phyloP scores from a whole-genome alignment of 2,329 filamentous ascomycete genomes.

The Fusarium buxicola region DNA sequence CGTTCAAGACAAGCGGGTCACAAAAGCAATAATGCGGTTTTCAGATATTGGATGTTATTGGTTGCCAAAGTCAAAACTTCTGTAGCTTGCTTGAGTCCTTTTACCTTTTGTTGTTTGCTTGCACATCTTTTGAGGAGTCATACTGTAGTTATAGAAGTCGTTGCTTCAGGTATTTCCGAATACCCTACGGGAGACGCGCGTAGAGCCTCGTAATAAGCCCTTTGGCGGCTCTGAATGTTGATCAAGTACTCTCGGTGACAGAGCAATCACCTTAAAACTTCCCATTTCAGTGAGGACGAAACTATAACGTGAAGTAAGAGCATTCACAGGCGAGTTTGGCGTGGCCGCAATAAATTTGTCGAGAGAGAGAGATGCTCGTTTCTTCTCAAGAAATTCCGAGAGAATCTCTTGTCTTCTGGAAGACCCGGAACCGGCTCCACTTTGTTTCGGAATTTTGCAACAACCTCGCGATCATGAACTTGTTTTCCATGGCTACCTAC shows the following conservation, averaged over 20 bases:
- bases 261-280: too few relatives aligned
- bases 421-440: constrained; percentile 16
- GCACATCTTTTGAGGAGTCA: too few relatives aligned
- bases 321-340: constrained; percentile 12
- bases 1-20: background rate
- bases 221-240: too few relatives aligned
- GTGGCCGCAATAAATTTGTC: constrained; percentile 12
- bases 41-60: background rate
- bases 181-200: too few relatives aligned
- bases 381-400: constrained; percentile 14
- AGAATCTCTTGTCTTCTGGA: constrained; percentile 23
- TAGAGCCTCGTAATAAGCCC: background rate
- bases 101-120: background rate
- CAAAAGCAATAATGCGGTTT: background rate
- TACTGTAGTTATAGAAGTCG: too few relatives aligned
- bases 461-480: constrained; percentile 18
- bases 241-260: too few relatives aligned
- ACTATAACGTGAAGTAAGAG: constrained; percentile 7
- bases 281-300: background rate
- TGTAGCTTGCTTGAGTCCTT: background rate
- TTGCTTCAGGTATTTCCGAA: too few relatives aligned
- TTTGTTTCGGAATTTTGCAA: constrained; percentile 4
- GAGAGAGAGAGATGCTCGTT: constrained; percentile 16
- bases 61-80: background rate
- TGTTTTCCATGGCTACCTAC: background rate